These are phyloP conservation scores for Trichoderma guizhouense DNA, from an alignment of 2,329 filamentous ascomycete species.

Conservation along the genomic window DNA sequence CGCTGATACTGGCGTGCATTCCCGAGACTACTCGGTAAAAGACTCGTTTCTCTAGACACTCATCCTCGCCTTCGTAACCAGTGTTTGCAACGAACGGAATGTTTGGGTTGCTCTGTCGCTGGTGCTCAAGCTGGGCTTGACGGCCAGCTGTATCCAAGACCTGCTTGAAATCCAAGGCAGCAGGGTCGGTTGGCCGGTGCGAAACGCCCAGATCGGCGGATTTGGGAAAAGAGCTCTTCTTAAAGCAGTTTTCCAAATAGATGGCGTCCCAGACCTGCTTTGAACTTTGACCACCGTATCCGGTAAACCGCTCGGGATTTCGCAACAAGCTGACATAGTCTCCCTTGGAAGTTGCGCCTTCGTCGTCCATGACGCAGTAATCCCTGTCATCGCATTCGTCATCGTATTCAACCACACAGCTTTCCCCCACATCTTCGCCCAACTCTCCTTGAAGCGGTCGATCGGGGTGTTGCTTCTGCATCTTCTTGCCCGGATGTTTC, in stretches of 20 bases:
- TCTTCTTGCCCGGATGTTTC: conserved; percentile 75
- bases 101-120: conserved; percentile 43
- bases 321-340: conserved; percentile 94
- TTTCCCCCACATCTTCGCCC: conserved; percentile 86
- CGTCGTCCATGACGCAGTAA: conserved; percentile 94
- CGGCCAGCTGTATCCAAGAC: conserved; percentile 58
- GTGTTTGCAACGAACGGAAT: conserved; percentile 60
- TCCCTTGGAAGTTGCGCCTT: conserved; percentile 79
- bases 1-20: conserved; percentile 97
- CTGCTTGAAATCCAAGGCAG: conserved; percentile 59
- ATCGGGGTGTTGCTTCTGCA: conserved; percentile 67
- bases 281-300: conserved; percentile 80
- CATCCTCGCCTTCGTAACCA: conserved; percentile 75
- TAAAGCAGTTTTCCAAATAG: conserved; percentile 96
- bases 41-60: conserved; percentile 97
- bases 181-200: conserved; percentile 45
- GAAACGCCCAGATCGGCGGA: conserved; percentile 53
- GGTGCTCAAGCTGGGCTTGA: conserved; percentile 59
- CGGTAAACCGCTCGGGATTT: conserved; percentile 94
- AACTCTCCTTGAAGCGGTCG: conserved; percentile 77
- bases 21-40: conserved; percentile 94
- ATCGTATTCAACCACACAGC: conserved; percentile 95
- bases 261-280: conserved; percentile 95
- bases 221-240: conserved; percentile 60
- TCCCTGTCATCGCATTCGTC: conserved; percentile 96